Conservation (phyloP, 2,329 filamentous ascomycete species). For the Phialocephala sp. region DNA sequence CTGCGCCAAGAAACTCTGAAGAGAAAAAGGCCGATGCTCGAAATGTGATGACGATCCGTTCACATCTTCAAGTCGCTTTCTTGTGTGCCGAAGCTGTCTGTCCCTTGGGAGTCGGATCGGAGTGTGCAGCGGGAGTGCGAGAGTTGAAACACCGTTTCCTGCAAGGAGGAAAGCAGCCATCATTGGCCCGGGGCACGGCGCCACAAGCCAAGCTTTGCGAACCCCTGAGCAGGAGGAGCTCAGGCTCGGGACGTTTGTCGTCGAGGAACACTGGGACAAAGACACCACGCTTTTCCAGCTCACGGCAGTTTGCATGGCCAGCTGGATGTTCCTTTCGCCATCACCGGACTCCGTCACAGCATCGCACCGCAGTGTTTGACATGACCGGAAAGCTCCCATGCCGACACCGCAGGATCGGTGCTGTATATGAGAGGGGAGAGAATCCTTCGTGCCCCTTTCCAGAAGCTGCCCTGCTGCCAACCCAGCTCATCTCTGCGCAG, state of each 20-base stretch:
- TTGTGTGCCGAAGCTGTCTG: neutral
- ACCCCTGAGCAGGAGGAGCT: conserved; percentile 2
- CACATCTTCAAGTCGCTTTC: neutral
- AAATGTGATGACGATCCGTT: neutral
- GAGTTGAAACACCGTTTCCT: conserved; percentile 15
- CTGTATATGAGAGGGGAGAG: neutral
- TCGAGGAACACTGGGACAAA: neutral
- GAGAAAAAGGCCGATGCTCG: neutral
- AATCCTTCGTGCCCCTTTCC: conserved; percentile 11
- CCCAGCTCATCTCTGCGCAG: neutral
- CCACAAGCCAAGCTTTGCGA: conserved; percentile 8
- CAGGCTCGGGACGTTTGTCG: conserved; percentile 1
- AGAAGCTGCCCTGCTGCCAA: neutral
- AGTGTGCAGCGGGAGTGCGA: neutral
- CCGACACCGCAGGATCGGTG: neutral
- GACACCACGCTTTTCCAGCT: conserved; percentile 14
- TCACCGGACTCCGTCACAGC: neutral
- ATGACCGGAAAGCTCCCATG: neutral
- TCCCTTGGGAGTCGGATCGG: neutral
- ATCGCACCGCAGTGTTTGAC: conserved; percentile 9
- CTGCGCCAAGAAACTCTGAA: neutral
- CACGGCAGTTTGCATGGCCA: conserved; percentile 14
- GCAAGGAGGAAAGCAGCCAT: conserved; percentile 12
- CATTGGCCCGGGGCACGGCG: conserved; percentile 4
- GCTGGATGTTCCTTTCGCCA: conserved; percentile 14